These are phyloP conservation scores for Claviceps cyperi DNA, from an alignment of 2,329 filamentous ascomycete species.

Conservation along the genomic window DNA sequence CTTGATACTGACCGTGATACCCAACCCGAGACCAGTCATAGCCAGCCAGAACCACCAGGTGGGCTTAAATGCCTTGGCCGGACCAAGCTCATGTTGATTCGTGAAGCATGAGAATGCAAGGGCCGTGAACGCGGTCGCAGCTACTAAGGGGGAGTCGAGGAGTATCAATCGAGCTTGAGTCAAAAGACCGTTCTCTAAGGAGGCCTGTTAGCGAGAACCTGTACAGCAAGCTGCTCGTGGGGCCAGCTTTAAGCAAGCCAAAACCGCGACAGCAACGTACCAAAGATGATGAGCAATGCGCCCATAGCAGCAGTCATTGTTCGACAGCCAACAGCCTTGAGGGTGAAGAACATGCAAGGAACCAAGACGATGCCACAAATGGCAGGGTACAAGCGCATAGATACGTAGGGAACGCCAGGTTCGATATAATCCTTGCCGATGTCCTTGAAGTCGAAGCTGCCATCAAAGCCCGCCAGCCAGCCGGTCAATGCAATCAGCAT, in stretches of 20 bases:
- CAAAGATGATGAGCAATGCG: conserved; percentile 77
- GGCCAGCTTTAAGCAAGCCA: not conserved
- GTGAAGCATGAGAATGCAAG: conserved; percentile 85
- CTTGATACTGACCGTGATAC: conserved; percentile 88
- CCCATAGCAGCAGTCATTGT: conserved; percentile 75
- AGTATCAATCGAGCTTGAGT: conserved; percentile 93
- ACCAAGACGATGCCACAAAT: conserved; percentile 78
- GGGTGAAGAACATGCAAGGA: conserved; percentile 83
- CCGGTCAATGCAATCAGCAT: conserved; percentile 90
- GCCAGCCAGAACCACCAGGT: conserved; percentile 98
- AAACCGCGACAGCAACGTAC: conserved; percentile 35
- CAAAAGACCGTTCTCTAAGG: conserved; percentile 76
- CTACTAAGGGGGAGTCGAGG: conserved; percentile 85
- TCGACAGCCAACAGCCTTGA: conserved; percentile 82
- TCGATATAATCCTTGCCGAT: conserved; percentile 98
- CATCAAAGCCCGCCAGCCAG: conserved; percentile 88
- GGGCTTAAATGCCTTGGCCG: conserved; percentile 69
- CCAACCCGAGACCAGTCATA: conserved; percentile 73
- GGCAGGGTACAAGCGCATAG: conserved; percentile 89
- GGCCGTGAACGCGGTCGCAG: conserved; percentile 83
- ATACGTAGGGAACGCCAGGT: conserved; percentile 87
- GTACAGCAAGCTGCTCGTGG: not conserved
- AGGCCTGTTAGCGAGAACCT: conserved; percentile 13
- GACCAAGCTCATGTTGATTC: conserved; percentile 92
- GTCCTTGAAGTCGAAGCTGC: conserved; percentile 96